Base-by-base conservation (phyloP, 2,329 filamentous ascomycete species). In the Seiridium cupressi region DNA sequence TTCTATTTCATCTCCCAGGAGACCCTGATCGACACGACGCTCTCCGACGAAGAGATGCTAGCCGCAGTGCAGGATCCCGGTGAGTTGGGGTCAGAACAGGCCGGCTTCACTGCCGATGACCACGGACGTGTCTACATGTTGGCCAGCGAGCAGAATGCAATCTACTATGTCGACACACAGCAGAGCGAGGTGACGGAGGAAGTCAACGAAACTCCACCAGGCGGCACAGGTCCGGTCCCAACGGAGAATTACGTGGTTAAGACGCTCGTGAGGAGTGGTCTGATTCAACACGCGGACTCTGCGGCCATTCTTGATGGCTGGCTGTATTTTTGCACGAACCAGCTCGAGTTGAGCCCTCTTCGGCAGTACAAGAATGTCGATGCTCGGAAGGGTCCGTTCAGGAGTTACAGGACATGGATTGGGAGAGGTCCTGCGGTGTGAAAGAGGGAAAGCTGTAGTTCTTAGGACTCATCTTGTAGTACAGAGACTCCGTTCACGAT, bases 261-360 rank as follows among this genome's bases (percentile, higher is more conserved):
- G 64, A 74, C 73, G 5, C 62, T 77, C 47, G 70, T 76, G 10
- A 66, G 74, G 26, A 77, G 68, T 56, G 76, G 68, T 1, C 68
- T 76, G 68, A 76, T 78, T 35, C 76, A 78, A 66, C 74, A 77
- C 68, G 75, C 76, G 2, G 76, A 78, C 60, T 73, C 68, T 5
- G 72, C 74, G 56, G 76, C 75, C 5, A 75, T 78, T 26, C 58
- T 73, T 62, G 71, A 76, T 63, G 76, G 74, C 1, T 78, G 72
- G 69, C 60, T 79, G 57, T 78, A 77, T 47, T 77, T 79, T 58
- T 74, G 72, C 59, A 77, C 75, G 7, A 78, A 78, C 57, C 76
- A 78, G 61, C 66, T 78, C 48, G 69, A 69, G 35, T 56, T 77
- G 60, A 67, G 71, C 38, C 73, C 75, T 3, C 59, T 51, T 4